Conservation (phyloP, 805 yeast genomes). For the Candida sakaeoensis region DNA sequence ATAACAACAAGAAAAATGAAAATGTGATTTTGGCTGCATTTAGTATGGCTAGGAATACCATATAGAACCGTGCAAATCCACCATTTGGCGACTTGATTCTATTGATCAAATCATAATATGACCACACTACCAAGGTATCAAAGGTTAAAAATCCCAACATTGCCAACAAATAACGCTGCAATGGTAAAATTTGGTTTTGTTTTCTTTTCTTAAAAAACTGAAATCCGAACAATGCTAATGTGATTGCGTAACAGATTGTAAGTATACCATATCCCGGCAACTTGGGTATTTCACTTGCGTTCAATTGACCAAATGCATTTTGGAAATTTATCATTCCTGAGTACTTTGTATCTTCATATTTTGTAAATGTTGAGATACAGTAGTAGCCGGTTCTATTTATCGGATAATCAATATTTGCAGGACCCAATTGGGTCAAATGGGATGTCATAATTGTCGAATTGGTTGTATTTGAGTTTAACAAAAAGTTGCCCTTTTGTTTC, state of each 20-base stretch:
- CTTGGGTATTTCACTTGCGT: slow-evolving; percentile 89
- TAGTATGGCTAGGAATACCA: slow-evolving; percentile 72
- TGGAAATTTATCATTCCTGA: slow-evolving; percentile 74
- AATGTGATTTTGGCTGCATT: slow-evolving; percentile 81
- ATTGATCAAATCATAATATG: slow-evolving; percentile 82
- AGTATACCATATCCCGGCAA: slow-evolving; percentile 83
- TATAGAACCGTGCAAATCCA: slow-evolving; percentile 63
- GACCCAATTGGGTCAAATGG: slow-evolving; percentile 53
- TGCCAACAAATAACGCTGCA: slow-evolving; percentile 86
- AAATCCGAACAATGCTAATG: slow-evolving; percentile 78
- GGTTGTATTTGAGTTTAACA: slow-evolving; percentile 46
- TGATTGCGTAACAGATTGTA: slow-evolving; percentile 78
- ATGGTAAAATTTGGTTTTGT: slow-evolving; percentile 73
- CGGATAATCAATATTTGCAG: slow-evolving; percentile 57
- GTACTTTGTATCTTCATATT: slow-evolving; percentile 43
- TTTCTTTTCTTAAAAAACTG: slow-evolving; percentile 77
- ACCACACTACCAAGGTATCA: slow-evolving; percentile 87
- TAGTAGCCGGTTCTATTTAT: slow-evolving; percentile 83
- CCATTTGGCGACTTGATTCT: slow-evolving; percentile 43
- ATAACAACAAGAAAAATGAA: slow-evolving; percentile 80
- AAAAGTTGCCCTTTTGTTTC: slow-evolving; percentile 57
- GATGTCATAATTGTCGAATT: slow-evolving; percentile 56
- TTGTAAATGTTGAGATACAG: slow-evolving; percentile 74
- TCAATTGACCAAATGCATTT: slow-evolving; percentile 85
- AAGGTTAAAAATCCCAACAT: slow-evolving; percentile 77